Conservation (phyloP, 2,329 filamentous ascomycete species). For the Arthrocladium fulminans region DNA sequence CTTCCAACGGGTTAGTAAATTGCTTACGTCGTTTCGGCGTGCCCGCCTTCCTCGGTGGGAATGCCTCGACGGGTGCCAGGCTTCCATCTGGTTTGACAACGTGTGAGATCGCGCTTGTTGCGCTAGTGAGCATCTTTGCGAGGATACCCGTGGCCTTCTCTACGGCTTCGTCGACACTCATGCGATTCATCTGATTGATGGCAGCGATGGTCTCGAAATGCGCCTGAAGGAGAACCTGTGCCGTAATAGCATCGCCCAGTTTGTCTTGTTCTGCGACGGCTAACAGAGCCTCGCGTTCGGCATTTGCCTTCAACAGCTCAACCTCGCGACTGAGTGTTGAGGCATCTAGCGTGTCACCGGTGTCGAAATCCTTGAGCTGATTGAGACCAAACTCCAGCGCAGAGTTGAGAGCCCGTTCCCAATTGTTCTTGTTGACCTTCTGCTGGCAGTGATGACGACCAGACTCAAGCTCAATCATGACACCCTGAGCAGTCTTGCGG, state of each 20-base stretch:
- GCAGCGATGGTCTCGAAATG: conserved; percentile 88
- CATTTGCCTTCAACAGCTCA: conserved; percentile 74
- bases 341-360: conserved; percentile 57
- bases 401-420: conserved; percentile 80
- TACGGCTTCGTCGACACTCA: conserved; percentile 77
- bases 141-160: conserved; percentile 69
- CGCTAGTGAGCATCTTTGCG: conserved; percentile 65
- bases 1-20: conserved; percentile 28
- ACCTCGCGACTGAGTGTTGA: conserved; percentile 69
- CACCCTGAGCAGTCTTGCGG: conserved; percentile 79
- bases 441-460: conserved; percentile 88
- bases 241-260: conserved; percentile 62
- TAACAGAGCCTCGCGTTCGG: conserved; percentile 67
- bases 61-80: conserved; percentile 46
- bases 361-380: conserved; percentile 65
- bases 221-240: conserved; percentile 76
- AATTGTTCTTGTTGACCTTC: conserved; percentile 66
- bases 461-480: conserved; percentile 78
- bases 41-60: conserved; percentile 61
- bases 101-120: conserved; percentile 65
- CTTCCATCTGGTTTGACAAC: conserved; percentile 83
- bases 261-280: conserved; percentile 79
- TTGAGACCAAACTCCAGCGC: conserved; percentile 76
- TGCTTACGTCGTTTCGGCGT: conserved; percentile 64
- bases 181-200: conserved; percentile 68